Conservation (phyloP, 257 asterid species). For the Nicotiana benthamiana region DNA sequence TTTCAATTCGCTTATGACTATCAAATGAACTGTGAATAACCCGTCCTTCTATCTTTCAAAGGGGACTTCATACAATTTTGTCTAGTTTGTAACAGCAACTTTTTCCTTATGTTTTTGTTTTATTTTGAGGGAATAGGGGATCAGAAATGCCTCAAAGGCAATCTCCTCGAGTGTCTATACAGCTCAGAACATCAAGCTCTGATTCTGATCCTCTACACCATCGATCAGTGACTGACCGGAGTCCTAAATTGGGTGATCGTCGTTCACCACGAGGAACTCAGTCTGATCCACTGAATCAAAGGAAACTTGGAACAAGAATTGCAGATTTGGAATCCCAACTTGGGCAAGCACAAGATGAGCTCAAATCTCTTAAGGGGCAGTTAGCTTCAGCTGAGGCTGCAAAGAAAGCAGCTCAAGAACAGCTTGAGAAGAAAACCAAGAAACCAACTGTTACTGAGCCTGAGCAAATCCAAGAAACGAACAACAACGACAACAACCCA, state of each 20-base stretch:
- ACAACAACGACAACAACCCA: conserved; percentile 9
- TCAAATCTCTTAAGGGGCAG: conserved; percentile 11
- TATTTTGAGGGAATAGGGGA: conserved; percentile 10
- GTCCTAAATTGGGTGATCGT: conserved; percentile 11
- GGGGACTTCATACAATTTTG: background rate
- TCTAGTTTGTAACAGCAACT: background rate
- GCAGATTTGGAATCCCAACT: conserved; percentile 17
- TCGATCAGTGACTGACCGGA: conserved; percentile 10
- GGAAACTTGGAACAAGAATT: conserved; percentile 16
- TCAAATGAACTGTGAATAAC: no score
- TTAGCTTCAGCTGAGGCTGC: conserved; percentile 15
- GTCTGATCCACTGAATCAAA: conserved; percentile 10
- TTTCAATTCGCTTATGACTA: no score
- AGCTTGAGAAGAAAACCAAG: conserved; percentile 11
- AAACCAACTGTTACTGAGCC: conserved; percentile 20
- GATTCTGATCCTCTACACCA: conserved; percentile 6
- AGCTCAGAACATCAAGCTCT: conserved; percentile 13
- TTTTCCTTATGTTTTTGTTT: background rate
- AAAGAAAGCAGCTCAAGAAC: conserved; percentile 12
- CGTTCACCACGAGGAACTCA: conserved; percentile 15
- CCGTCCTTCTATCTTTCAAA: no score
- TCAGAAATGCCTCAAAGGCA: conserved; percentile 17
- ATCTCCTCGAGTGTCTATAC: conserved; percentile 9
- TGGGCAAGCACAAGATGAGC: conserved; percentile 16
- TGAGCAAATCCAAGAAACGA: conserved; percentile 16